Evolutionary conservation across 2,329 filamentous ascomycete genomes (phyloP).

Genomic region (Cladorrhinum sp.): DNA sequence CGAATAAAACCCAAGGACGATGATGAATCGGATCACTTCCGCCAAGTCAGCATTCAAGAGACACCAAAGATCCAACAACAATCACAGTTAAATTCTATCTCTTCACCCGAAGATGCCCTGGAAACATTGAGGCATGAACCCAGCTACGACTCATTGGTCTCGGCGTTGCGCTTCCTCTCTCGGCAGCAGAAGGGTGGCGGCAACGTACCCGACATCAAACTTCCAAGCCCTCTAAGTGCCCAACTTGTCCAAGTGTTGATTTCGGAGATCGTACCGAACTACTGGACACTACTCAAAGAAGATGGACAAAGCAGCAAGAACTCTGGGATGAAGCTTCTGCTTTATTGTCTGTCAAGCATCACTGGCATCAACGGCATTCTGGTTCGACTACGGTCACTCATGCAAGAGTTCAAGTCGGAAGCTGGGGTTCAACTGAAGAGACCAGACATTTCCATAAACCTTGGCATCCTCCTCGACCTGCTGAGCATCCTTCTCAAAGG

Average conservation of each 20-base stretch:
- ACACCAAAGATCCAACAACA: neutral
- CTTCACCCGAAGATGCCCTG: conserved; percentile 51
- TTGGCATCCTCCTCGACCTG: conserved; percentile 44
- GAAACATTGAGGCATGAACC: conserved; percentile 61
- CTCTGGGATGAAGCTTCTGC: conserved; percentile 48
- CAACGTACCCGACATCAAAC: conserved; percentile 52
- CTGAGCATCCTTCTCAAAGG: conserved; percentile 41
- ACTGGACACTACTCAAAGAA: conserved; percentile 66
- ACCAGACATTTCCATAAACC: conserved; percentile 42
- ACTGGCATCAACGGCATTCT: conserved; percentile 75
- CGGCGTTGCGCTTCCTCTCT: conserved; percentile 51
- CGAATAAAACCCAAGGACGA: conserved; percentile 40
- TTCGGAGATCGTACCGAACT: conserved; percentile 72
- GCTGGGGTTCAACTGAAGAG: conserved; percentile 35
- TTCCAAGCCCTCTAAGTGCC: conserved; percentile 64
- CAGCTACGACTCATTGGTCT: conserved; percentile 53
- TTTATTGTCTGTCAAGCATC: conserved; percentile 67
- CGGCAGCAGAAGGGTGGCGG: conserved; percentile 27
- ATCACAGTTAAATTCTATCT: neutral
- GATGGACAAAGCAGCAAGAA: conserved; percentile 31
- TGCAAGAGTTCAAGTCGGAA: conserved; percentile 47
- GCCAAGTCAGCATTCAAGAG: conserved; percentile 28
- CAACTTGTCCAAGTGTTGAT: conserved; percentile 75
- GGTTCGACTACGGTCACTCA: conserved; percentile 62
- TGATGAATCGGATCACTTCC: conserved; percentile 34